Evolutionary conservation across 768 basidiomycete genomes (phyloP).

Genomic region (Coprinellus micaceus): DNA sequence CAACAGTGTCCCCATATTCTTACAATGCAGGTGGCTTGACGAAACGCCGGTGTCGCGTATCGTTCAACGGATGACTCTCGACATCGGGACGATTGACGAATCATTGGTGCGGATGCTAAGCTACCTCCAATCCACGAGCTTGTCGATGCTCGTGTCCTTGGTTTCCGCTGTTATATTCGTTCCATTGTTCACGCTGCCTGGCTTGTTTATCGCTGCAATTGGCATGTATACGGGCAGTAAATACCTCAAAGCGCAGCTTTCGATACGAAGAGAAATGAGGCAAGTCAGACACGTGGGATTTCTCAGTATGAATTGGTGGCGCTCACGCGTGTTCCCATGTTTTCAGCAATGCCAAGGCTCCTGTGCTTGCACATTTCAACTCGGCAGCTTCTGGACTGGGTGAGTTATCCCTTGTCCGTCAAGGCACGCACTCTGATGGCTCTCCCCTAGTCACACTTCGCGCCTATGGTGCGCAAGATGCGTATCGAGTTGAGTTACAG

Average conservation of each 20-base stretch:
- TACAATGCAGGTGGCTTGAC: slow-evolving; percentile 41
- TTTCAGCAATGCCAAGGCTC: slow-evolving; percentile 25
- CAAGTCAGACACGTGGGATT: no score
- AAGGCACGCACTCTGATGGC: no score
- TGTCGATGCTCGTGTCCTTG: slow-evolving; percentile 40
- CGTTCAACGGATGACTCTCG: slow-evolving; percentile 63
- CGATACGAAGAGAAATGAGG: slow-evolving; percentile 49
- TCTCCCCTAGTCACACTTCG: slow-evolving; percentile 51
- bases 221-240: slow-evolving; percentile 44
- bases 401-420: slow-evolving; percentile 19
- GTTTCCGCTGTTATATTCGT: slow-evolving; percentile 40
- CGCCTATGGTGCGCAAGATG: slow-evolving; percentile 59
- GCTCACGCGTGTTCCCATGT: no score
- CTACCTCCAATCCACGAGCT: slow-evolving; percentile 25
- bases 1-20: slow-evolving; percentile 46
- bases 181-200: slow-evolving; percentile 44
- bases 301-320: no score
- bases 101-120: slow-evolving; percentile 26
- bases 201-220: slow-evolving; percentile 36
- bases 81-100: slow-evolving; percentile 58
- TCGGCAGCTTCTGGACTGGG: slow-evolving; percentile 52
- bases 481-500: slow-evolving; percentile 44
- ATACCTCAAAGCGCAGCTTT: slow-evolving; percentile 45
- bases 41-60: slow-evolving; percentile 50
- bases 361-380: slow-evolving; percentile 46